phyloP scores from a whole-genome alignment of 139 green algal genomes.

The Eudorina sp. region DNA sequence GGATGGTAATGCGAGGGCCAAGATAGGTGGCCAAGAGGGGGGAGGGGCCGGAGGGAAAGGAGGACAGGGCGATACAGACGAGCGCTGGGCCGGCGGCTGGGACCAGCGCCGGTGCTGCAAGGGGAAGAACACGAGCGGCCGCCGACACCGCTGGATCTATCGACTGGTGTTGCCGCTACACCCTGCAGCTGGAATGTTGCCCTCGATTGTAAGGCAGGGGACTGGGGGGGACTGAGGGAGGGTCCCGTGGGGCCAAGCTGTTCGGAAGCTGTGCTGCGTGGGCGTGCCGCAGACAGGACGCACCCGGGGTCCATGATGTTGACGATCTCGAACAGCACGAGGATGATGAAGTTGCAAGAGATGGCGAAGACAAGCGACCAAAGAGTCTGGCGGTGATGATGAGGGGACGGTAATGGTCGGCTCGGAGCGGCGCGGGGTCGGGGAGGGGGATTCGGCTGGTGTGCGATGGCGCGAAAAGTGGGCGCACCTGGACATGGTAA shows the following conservation, averaged over 20 bases:
- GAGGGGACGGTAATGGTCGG: background rate
- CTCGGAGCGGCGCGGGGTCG: background rate
- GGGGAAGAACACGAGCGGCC: no score
- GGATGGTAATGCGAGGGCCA: no score
- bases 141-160: no score
- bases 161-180: no score
- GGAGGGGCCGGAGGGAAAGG: no score
- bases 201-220: no score
- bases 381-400: conserved; percentile 71
- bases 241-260: background rate
- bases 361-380: conserved; percentile 92
- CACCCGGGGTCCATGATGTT: conserved; percentile 76
- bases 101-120: no score
- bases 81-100: no score
- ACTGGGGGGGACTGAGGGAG: background rate
- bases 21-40: no score
- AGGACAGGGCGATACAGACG: no score
- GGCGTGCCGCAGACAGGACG: conserved; percentile 5
- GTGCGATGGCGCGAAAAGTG: background rate
- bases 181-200: no score
- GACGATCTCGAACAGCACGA: conserved; percentile 94
- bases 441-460: background rate
- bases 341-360: conserved; percentile 90
- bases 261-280: background rate
- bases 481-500: conserved; percentile 59